These are phyloP conservation scores for Phaffia tasmanica DNA, from an alignment of 768 basidiomycete genomes.

Conservation along the genomic window DNA sequence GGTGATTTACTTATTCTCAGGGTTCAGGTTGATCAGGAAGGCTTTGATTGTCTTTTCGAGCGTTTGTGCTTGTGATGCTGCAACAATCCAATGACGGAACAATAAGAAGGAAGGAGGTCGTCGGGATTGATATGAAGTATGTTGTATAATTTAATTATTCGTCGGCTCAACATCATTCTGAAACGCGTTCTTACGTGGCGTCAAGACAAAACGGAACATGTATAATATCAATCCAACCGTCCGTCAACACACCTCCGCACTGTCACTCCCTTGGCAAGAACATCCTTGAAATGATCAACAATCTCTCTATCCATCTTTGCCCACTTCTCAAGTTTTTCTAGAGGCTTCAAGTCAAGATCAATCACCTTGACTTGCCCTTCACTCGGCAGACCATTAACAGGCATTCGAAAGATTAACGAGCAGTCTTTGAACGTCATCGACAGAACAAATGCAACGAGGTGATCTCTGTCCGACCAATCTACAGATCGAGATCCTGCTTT, in stretches of 20 bases:
- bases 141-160: too few relatives aligned
- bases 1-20: too few relatives aligned
- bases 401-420: slow-evolving; percentile 52
- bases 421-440: slow-evolving; percentile 97
- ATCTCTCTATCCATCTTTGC: slow-evolving; percentile 60
- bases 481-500: slow-evolving; percentile 27
- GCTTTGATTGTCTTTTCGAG: too few relatives aligned
- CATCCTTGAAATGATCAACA: slow-evolving; percentile 32
- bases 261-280: not conserved
- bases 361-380: slow-evolving; percentile 50
- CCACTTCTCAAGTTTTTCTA: slow-evolving; percentile 59
- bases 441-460: slow-evolving; percentile 64
- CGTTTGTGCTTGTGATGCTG: too few relatives aligned
- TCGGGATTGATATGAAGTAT: too few relatives aligned
- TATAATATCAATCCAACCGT: not conserved
- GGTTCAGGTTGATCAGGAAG: too few relatives aligned
- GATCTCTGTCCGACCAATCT: slow-evolving; percentile 37
- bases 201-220: too few relatives aligned
- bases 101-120: too few relatives aligned
- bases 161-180: too few relatives aligned
- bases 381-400: slow-evolving; percentile 28
- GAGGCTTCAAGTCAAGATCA: slow-evolving; percentile 73
- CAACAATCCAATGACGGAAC: too few relatives aligned
- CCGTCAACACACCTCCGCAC: slow-evolving; percentile 11
- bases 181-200: too few relatives aligned